Evolutionary conservation across 352 stramenopile species (phyloP).

Genomic region (Globisporangium okanoganense): DNA sequence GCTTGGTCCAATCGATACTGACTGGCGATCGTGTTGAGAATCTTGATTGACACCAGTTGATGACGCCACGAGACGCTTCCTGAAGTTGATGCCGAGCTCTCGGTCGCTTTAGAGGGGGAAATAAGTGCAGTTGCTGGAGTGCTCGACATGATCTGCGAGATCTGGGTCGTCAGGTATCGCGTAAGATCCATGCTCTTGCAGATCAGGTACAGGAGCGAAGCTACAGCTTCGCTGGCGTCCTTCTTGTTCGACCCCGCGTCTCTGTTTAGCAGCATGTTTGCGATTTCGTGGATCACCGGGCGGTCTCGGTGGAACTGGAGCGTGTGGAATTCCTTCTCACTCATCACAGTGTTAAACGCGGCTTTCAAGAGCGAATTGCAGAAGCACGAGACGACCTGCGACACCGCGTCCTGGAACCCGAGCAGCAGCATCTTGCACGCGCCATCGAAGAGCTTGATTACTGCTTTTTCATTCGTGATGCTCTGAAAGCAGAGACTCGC

Average conservation of each 20-base stretch:
- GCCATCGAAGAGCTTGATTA: conserved; percentile 57
- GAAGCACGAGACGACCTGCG: conserved; percentile 58
- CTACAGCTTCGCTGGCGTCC: conserved; percentile 70
- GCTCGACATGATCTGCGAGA: conserved; percentile 40
- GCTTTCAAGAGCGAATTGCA: conserved; percentile 59
- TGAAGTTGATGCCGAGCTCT: background rate
- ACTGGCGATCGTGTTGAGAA: conserved; percentile 71
- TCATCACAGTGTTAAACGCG: conserved; percentile 56
- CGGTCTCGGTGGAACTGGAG: conserved; percentile 48
- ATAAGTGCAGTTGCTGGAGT: conserved; percentile 6
- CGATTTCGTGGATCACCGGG: conserved; percentile 44
- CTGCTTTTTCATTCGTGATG: conserved; percentile 26
- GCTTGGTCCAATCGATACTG: conserved; percentile 72
- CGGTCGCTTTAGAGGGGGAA: conserved; percentile 19
- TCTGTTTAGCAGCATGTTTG: conserved; percentile 37
- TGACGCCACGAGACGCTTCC: conserved; percentile 53
- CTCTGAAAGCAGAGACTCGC: conserved; percentile 50
- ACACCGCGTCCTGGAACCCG: conserved; percentile 53
- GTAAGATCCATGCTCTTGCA: conserved; percentile 79
- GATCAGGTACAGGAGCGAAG: conserved; percentile 73
- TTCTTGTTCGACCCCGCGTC: conserved; percentile 73
- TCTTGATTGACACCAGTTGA: conserved; percentile 73
- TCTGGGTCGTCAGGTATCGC: conserved; percentile 48
- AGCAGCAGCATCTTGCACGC: conserved; percentile 59
- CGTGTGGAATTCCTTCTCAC: conserved; percentile 57